These are phyloP conservation scores for Emericellopsis atlantica DNA, from an alignment of 2,329 filamentous ascomycete species.

Conservation along the genomic window DNA sequence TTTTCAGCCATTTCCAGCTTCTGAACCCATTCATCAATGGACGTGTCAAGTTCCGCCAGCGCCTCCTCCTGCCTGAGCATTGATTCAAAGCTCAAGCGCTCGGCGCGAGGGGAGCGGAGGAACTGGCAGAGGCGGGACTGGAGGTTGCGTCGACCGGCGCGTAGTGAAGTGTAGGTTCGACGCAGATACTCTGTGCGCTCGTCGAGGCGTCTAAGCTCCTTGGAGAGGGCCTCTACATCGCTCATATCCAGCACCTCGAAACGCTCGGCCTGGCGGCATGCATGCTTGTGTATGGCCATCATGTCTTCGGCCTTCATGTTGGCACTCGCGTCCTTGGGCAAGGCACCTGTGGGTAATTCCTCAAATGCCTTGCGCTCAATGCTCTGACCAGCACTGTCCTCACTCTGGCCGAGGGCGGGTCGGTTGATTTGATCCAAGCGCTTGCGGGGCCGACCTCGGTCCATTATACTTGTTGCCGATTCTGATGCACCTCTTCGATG, in stretches of 20 bases:
- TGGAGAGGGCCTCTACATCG: conserved; percentile 54
- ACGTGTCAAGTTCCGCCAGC: conserved; percentile 60
- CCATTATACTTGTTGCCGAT: conserved; percentile 40
- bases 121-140: conserved; percentile 69
- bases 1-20: conserved; percentile 77
- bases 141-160: conserved; percentile 63
- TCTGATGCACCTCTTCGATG: conserved; percentile 46
- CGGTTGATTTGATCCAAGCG: conserved; percentile 28
- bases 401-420: conserved; percentile 20
- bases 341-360: conserved; percentile 45
- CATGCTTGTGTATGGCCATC: conserved; percentile 42
- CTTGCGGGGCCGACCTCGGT: conserved; percentile 48
- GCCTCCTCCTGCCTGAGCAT: conserved; percentile 73
- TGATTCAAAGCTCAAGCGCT: conserved; percentile 61
- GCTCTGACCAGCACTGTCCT: conserved; percentile 28
- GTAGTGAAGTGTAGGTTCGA: conserved; percentile 62
- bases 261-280: conserved; percentile 45
- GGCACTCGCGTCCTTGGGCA: conserved; percentile 35
- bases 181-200: conserved; percentile 68
- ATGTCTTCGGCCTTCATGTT: conserved; percentile 36
- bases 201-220: conserved; percentile 65
- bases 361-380: conserved; percentile 47
- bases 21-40: conserved; percentile 68
- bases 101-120: conserved; percentile 55
- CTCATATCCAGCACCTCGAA: conserved; percentile 52